Evolutionary conservation across 805 yeast genomes (phyloP).

Genomic region (Metschnikowia drakensbergensis): DNA sequence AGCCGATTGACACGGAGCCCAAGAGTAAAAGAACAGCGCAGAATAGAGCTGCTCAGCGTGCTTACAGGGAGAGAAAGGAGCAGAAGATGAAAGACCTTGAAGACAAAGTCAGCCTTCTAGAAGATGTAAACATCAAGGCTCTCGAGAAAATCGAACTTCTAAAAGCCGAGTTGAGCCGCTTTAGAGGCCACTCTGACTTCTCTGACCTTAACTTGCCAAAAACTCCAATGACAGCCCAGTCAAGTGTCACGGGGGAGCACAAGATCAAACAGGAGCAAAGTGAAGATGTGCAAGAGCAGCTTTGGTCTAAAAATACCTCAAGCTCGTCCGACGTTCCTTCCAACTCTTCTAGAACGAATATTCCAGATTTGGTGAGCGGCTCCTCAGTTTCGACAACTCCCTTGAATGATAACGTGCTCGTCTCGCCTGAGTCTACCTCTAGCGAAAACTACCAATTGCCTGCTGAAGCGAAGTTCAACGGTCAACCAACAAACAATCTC

Average conservation of each 20-base stretch:
- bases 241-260: background rate
- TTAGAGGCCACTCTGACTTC: conserved; percentile 40
- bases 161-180: conserved; percentile 64
- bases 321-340: conserved; percentile 5
- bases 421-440: conserved; percentile 29
- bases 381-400: conserved; percentile 39
- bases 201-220: conserved; percentile 20
- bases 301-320: conserved; percentile 36
- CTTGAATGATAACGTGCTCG: conserved; percentile 33
- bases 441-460: conserved; percentile 16
- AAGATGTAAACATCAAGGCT: conserved; percentile 65
- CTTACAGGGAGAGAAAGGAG: conserved; percentile 93
- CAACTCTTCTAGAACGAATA: conserved; percentile 9
- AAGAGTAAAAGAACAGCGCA: conserved; percentile 92
- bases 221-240: background rate
- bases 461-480: conserved; percentile 16
- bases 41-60: conserved; percentile 97
- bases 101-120: conserved; percentile 67
- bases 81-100: conserved; percentile 81
- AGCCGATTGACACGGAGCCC: conserved; percentile 74
- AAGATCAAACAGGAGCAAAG: conserved; percentile 4
- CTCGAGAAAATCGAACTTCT: conserved; percentile 71
- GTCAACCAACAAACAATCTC: conserved; percentile 11
- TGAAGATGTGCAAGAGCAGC: conserved; percentile 27
- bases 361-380: conserved; percentile 36